Percentiles rank a stretch among this genome's conserved stretches.
Evolutionary conservation across 192 early-diverging fungal species (phyloP).

Genomic region (Coemansia sp.): DNA sequence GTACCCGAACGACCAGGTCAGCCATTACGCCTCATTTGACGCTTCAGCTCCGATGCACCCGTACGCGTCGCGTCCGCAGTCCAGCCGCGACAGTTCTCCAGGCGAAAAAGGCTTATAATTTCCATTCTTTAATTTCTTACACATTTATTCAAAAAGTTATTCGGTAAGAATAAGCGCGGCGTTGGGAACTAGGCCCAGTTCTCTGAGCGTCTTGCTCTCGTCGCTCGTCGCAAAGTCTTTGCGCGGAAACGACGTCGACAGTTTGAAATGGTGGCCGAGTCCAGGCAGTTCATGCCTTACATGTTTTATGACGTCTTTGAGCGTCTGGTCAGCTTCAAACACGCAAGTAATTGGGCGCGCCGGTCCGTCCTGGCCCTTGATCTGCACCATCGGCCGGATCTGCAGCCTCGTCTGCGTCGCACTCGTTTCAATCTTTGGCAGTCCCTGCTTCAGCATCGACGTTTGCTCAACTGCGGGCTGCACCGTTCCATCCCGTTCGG

Average conservation of each 20-base stretch:
- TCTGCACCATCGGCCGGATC: slow-evolving; percentile 57
- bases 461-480: not conserved
- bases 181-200: slow-evolving; percentile 64
- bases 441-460: slow-evolving; percentile 26
- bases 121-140: too few relatives aligned
- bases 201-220: slow-evolving; percentile 59
- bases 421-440: slow-evolving; percentile 22
- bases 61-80: slow-evolving; percentile 19
- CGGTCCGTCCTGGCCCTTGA: slow-evolving; percentile 21
- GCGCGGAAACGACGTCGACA: slow-evolving; percentile 64
- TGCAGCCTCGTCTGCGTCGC: slow-evolving; percentile 61
- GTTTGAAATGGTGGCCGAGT: slow-evolving; percentile 54
- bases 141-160: slow-evolving; percentile 2
- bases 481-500: slow-evolving; percentile 21
- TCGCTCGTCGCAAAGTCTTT: slow-evolving; percentile 59
- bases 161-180: slow-evolving; percentile 59
- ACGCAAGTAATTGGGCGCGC: slow-evolving; percentile 57
- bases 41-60: slow-evolving; percentile 18
- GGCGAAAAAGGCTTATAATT: too few relatives aligned
- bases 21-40: slow-evolving; percentile 1
- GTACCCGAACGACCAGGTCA: slow-evolving; percentile 6
- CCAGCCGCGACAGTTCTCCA: slow-evolving; percentile 9
- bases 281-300: slow-evolving; percentile 36
- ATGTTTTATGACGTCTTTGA: slow-evolving; percentile 58
- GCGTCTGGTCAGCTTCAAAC: slow-evolving; percentile 58